phyloP scores from a whole-genome alignment of 2,329 filamentous ascomycete genomes.

The Clarireedia homoeocarpa region DNA sequence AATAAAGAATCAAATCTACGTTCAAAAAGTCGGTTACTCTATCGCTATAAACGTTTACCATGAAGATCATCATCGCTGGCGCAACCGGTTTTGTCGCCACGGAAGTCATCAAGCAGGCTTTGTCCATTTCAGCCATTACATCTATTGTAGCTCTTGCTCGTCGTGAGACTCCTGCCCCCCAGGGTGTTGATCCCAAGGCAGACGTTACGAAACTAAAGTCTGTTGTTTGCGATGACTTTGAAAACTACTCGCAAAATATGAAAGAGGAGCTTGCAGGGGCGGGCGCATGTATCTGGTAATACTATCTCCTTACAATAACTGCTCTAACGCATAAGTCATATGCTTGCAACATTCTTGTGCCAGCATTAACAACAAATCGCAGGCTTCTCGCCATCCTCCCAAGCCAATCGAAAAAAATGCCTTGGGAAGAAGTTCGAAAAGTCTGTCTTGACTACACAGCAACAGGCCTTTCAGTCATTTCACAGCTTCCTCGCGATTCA shows the following conservation, averaged over 20 bases:
- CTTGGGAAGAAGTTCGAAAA: slow-evolving; percentile 32
- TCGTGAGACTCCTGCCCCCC: slow-evolving; percentile 12
- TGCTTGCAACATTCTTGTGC: too few relatives aligned
- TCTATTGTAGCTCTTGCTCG: slow-evolving; percentile 28
- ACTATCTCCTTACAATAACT: neutral
- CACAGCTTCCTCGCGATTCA: neutral
- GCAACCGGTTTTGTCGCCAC: slow-evolving; percentile 30
- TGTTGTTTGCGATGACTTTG: slow-evolving; percentile 29
- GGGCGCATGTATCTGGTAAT: slow-evolving; percentile 34
- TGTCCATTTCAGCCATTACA: slow-evolving; percentile 25
- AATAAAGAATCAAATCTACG: too few relatives aligned
- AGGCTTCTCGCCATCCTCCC: slow-evolving; percentile 39
- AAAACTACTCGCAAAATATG: slow-evolving; percentile 27
- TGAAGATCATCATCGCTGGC: neutral
- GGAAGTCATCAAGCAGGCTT: slow-evolving; percentile 31
- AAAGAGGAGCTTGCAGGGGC: slow-evolving; percentile 27
- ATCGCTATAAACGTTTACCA: neutral
- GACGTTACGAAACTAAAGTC: slow-evolving; percentile 27
- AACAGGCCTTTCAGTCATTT: slow-evolving; percentile 30
- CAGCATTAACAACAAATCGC: slow-evolving; percentile 3
- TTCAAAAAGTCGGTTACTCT: too few relatives aligned
- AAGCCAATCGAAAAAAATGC: slow-evolving; percentile 24
- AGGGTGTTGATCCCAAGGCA: neutral
- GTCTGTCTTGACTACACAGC: slow-evolving; percentile 35
- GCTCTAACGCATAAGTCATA: neutral